Percentiles rank a stretch among this genome's conserved stretches.
These are phyloP conservation scores for Onygena corvina DNA, from an alignment of 2,329 filamentous ascomycete genomes.

Conservation along the genomic window DNA sequence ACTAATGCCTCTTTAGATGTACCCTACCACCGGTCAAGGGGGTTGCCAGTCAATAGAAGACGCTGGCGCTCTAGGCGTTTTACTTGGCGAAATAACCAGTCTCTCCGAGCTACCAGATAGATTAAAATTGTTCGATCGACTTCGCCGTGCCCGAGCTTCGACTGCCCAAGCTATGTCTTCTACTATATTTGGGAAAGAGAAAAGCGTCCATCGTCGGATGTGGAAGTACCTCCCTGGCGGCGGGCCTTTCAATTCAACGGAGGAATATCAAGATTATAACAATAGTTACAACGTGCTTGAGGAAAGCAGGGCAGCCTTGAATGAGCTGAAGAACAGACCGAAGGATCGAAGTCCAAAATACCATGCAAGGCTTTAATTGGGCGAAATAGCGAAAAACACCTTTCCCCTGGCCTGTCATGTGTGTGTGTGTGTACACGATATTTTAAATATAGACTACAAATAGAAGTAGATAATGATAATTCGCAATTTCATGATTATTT, in stretches of 20 bases:
- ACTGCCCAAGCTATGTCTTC: slow-evolving; percentile 1
- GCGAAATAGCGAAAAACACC: too few relatives aligned
- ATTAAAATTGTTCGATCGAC: background rate
- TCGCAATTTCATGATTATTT: too few relatives aligned
- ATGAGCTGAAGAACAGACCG: too few relatives aligned
- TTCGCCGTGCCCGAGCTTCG: background rate
- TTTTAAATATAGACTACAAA: too few relatives aligned
- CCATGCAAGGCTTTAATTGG: too few relatives aligned
- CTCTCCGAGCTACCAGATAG: background rate
- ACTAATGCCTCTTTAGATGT: background rate
- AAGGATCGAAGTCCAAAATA: too few relatives aligned
- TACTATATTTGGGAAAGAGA: background rate
- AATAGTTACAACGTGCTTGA: slow-evolving; percentile 2
- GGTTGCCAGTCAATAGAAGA: slow-evolving; percentile 7
- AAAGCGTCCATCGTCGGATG: background rate
- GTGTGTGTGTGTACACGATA: too few relatives aligned
- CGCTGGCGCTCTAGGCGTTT: slow-evolving; percentile 4
- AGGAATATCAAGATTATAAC: background rate
- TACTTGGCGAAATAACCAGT: background rate
- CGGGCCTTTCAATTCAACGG: background rate
- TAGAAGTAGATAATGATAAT: too few relatives aligned
- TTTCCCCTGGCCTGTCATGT: too few relatives aligned
- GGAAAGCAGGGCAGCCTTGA: background rate
- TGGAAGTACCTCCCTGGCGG: background rate
- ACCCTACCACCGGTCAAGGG: slow-evolving; percentile 4